Conservation (phyloP, 164 flowering plant genomes). For the Magnolia sinica region DNA sequence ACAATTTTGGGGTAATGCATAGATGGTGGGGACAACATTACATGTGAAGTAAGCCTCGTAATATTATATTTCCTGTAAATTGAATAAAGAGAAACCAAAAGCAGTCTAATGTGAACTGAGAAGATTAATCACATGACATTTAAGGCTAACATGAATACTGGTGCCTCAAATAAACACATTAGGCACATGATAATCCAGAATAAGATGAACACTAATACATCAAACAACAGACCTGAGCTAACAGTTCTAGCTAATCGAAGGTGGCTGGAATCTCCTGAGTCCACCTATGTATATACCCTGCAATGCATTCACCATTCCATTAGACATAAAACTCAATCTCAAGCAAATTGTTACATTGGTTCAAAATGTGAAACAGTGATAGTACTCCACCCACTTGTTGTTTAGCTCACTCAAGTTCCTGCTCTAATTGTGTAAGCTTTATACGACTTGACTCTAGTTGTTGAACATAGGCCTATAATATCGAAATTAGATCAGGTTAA, state of each 20-base stretch:
- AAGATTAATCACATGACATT: neutral
- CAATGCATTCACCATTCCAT: conserved; percentile 5
- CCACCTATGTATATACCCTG: conserved; percentile 66
- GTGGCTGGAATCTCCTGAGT: conserved; percentile 44
- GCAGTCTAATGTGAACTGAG: neutral
- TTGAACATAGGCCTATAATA: conserved; percentile 81
- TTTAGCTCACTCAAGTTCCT: conserved; percentile 75
- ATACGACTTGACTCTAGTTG: conserved; percentile 81
- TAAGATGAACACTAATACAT: neutral
- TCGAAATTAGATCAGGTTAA: neutral
- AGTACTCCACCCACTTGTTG: conserved; percentile 58
- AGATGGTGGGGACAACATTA: no score
- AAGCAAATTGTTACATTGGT: neutral
- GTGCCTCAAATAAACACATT: neutral
- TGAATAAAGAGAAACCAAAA: no score
- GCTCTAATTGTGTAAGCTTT: conserved; percentile 80
- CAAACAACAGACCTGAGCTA: conserved; percentile 59
- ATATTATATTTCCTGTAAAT: no score
- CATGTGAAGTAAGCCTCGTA: no score
- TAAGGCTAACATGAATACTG: neutral
- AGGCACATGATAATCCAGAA: neutral
- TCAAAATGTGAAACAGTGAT: neutral
- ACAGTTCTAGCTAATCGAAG: conserved; percentile 45
- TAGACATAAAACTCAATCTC: neutral
- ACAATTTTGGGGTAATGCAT: no score